Evolutionary conservation across 352 stramenopile genomes (phyloP).

Genomic region (Pythium scleroteichum): DNA sequence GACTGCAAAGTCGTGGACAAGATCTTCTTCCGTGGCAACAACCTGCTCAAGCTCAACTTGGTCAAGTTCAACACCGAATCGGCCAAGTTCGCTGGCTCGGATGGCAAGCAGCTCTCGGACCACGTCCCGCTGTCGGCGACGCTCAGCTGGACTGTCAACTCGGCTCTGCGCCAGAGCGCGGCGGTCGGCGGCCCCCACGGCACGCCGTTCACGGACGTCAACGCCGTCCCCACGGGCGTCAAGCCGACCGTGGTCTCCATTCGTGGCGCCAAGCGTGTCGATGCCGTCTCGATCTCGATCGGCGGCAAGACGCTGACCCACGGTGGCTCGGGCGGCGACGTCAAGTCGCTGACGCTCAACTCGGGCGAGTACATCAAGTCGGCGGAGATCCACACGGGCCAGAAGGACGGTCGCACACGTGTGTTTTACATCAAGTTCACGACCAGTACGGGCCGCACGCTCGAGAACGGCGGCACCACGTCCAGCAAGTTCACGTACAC

Average conservation of each 20-base stretch:
- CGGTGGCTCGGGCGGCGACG: conserved; percentile 38
- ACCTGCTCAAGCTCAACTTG: conserved; percentile 31
- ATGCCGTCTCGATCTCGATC: conserved; percentile 38
- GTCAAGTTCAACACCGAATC: conserved; percentile 49
- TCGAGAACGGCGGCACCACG: conserved; percentile 25
- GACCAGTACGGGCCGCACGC: conserved; percentile 29
- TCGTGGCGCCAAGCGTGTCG: conserved; percentile 30
- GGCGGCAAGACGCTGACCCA: conserved; percentile 27
- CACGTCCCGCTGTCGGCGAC: conserved; percentile 42
- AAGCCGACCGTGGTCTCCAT: conserved; percentile 38
- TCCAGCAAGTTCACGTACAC: conserved; percentile 30
- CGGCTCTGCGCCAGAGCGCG: conserved; percentile 33
- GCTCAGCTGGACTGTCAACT: conserved; percentile 39
- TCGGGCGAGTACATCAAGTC: conserved; percentile 45
- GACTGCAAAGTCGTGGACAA: conserved; percentile 61
- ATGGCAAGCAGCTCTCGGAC: conserved; percentile 43
- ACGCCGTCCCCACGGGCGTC: conserved; percentile 23
- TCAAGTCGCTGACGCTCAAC: conserved; percentile 35
- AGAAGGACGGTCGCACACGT: conserved; percentile 38
- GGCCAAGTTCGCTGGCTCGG: conserved; percentile 37
- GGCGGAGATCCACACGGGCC: conserved; percentile 43
- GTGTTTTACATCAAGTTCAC: conserved; percentile 48
- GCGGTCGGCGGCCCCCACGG: conserved; percentile 40
- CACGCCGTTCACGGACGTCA: conserved; percentile 38
- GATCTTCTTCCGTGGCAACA: conserved; percentile 56